Percentiles rank a stretch among this genome's conserved stretches.
phyloP scores from a whole-genome alignment of 768 basidiomycete species.

The Omphalotus guepiniiformis region DNA sequence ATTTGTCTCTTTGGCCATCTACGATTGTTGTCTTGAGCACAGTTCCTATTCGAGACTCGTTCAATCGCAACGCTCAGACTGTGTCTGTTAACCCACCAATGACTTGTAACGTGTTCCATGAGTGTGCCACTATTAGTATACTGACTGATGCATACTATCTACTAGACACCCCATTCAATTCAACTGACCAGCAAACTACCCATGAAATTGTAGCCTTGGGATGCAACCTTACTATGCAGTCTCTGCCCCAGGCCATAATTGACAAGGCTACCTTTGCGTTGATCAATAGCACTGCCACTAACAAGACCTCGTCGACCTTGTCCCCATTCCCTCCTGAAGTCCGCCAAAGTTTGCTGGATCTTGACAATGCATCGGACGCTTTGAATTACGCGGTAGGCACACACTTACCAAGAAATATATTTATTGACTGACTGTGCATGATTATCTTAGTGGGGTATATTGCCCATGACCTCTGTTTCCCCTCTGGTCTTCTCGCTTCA shows the following conservation, averaged over 20 bases:
- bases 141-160: too few species aligned
- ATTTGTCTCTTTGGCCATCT: conserved; percentile 1
- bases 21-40: conserved; percentile 3
- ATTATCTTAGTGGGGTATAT: not conserved
- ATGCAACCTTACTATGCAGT: conserved; percentile 2
- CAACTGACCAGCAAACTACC: not conserved
- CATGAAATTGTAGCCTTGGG: not conserved
- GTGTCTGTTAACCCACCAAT: conserved; percentile 2
- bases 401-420: not conserved
- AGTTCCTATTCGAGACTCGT: not conserved
- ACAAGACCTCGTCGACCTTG: not conserved
- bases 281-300: not conserved
- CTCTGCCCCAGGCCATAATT: not conserved
- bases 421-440: not conserved
- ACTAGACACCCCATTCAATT: not conserved
- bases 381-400: not conserved
- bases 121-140: not conserved
- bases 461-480: not conserved
- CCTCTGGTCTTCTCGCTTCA: not conserved
- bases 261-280: not conserved
- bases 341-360: not conserved
- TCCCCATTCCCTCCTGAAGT: not conserved
- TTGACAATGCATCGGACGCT: not conserved
- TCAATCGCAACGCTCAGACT: not conserved
- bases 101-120: not conserved